Evolutionary conservation across 257 asterid species (phyloP).

Genomic region (Solanum lycopersicoides): DNA sequence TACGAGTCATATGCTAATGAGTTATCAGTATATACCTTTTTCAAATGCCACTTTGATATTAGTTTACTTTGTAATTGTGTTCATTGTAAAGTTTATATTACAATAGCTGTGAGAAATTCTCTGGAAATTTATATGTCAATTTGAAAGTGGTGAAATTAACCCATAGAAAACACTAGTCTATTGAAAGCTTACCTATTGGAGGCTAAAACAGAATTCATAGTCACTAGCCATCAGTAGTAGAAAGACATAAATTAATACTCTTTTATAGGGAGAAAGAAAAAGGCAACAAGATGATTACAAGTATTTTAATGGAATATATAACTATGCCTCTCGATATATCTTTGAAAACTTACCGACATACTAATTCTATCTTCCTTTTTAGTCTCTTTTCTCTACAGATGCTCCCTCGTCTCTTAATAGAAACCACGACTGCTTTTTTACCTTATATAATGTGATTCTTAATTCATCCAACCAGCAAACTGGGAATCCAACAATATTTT

Average conservation of each 20-base stretch:
- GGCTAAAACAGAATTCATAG: background rate
- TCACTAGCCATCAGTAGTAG: background rate
- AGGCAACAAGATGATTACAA: too few relatives aligned
- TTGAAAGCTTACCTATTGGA: background rate
- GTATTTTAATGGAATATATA: background rate
- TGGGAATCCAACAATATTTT: too few relatives aligned
- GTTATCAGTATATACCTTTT: background rate
- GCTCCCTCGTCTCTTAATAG: too few relatives aligned
- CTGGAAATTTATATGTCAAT: background rate
- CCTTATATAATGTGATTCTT: too few relatives aligned
- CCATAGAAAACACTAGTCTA: background rate
- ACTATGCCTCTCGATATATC: too few relatives aligned
- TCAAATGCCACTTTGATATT: background rate
- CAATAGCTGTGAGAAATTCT: background rate
- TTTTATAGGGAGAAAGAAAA: background rate
- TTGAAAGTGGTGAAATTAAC: background rate
- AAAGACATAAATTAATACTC: background rate
- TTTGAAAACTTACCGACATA: too few relatives aligned
- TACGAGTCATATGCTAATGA: background rate
- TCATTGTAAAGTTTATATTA: background rate
- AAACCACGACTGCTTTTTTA: too few relatives aligned
- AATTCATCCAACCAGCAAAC: too few relatives aligned
- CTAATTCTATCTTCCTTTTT: too few relatives aligned
- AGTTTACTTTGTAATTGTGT: background rate
- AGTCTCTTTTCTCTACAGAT: too few relatives aligned